A percentile compares a stretch with the other conserved stretches of the same genome.
Evolutionary conservation across 441 rosid species (phyloP).

Genomic region (Mallotus repandus): DNA sequence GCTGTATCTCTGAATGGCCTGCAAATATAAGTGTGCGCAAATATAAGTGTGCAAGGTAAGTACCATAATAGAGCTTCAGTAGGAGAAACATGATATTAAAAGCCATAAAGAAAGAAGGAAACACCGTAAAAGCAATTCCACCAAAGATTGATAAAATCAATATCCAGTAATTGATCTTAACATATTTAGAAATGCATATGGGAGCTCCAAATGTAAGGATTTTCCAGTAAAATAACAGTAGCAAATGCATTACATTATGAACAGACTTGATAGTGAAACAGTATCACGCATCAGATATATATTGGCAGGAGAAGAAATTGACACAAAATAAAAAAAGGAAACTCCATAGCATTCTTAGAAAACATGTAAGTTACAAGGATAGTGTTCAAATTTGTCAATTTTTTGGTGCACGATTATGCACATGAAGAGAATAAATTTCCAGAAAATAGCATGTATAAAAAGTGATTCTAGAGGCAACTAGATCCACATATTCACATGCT

Average conservation of each 20-base stretch:
- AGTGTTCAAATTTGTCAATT: not conserved
- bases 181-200: no score
- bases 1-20: constrained; percentile 52
- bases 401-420: not conserved
- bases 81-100: not conserved
- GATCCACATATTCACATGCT: not conserved
- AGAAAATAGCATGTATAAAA: not conserved
- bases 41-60: not conserved
- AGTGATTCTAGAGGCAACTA: not conserved
- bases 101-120: not conserved
- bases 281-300: not conserved
- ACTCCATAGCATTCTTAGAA: not conserved
- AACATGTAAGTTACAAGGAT: not conserved
- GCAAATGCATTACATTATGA: not conserved
- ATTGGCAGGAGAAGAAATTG: not conserved
- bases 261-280: not conserved
- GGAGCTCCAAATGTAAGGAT: not conserved
- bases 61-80: not conserved
- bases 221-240: not conserved
- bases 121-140: not conserved
- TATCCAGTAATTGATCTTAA: not conserved
- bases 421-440: not conserved
- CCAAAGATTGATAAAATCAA: not conserved
- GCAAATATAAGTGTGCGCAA: constrained; percentile 19
- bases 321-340: not conserved